phyloP scores from a whole-genome alignment of 2,329 filamentous ascomycete species.

The Xylaria sp. region DNA sequence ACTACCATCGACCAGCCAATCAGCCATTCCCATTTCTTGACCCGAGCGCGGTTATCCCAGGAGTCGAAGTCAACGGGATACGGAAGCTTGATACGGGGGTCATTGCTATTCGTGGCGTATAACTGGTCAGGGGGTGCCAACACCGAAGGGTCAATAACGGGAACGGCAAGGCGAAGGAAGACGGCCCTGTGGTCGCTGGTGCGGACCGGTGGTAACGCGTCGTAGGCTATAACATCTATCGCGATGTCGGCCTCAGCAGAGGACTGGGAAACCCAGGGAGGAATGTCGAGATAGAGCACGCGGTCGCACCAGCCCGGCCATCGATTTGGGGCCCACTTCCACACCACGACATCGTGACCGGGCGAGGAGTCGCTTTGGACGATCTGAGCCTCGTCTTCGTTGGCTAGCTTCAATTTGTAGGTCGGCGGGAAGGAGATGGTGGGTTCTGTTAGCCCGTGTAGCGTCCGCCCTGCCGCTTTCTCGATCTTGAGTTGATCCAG shows the following conservation, averaged over 20 bases:
- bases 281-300: constrained; percentile 78
- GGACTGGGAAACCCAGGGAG: constrained; percentile 59
- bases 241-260: constrained; percentile 38
- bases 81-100: constrained; percentile 55
- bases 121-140: constrained; percentile 51
- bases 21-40: constrained; percentile 51
- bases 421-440: constrained; percentile 86
- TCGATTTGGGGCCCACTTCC: constrained; percentile 82
- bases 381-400: constrained; percentile 41
- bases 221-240: constrained; percentile 73
- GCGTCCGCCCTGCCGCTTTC: constrained; percentile 71
- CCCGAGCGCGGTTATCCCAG: constrained; percentile 59
- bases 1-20: constrained; percentile 67
- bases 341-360: constrained; percentile 57
- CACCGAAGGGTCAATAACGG: constrained; percentile 61
- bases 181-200: constrained; percentile 91
- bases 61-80: constrained; percentile 65
- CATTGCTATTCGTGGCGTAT: constrained; percentile 13
- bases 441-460: constrained; percentile 83
- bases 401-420: constrained; percentile 77
- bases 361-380: constrained; percentile 38
- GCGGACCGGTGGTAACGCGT: constrained; percentile 79
- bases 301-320: constrained; percentile 96
- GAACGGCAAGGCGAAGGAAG: constrained; percentile 74
- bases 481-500: constrained; percentile 85